Evolutionary conservation across 208 protist genomes (phyloP).

Genomic region (Trichomonas vaginalis): DNA sequence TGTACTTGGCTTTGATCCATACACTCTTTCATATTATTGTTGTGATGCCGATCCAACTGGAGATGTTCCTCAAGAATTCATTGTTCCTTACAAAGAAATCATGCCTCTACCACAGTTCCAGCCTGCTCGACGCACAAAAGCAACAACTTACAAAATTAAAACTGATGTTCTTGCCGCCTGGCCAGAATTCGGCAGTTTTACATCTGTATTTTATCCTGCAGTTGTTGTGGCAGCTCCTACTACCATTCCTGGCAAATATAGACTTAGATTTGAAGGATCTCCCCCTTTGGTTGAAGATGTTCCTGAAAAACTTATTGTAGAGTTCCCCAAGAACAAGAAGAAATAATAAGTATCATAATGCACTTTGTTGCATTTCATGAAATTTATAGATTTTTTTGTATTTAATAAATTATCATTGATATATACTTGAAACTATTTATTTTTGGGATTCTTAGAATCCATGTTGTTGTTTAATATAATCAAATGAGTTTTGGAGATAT

Average conservation of each 20-base stretch:
- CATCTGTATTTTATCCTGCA: not conserved
- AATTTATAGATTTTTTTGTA: no score
- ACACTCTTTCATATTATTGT: not conserved
- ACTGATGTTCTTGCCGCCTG: not conserved
- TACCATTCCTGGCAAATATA: not conserved
- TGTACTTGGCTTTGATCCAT: not conserved
- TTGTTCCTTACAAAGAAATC: not conserved
- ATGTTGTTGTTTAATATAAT: no score
- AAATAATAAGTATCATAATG: no score
- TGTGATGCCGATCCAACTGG: not conserved
- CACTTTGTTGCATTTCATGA: no score
- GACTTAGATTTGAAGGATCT: not conserved
- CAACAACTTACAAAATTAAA: not conserved
- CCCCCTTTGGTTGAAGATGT: not conserved
- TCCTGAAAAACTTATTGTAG: slow-evolving; percentile 7
- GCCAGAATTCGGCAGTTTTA: not conserved
- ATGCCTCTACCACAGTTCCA: not conserved
- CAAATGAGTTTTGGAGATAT: no score
- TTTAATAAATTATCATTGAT: no score
- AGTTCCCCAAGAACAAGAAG: no score
- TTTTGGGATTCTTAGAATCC: no score
- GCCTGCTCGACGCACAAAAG: not conserved
- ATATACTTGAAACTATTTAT: no score
- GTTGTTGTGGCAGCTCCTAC: not conserved
- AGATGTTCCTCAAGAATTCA: not conserved